Evolutionary conservation across 1,284 basidiomycete genomes (phyloP).

Genomic region (Cryptococcus maquisensis): DNA sequence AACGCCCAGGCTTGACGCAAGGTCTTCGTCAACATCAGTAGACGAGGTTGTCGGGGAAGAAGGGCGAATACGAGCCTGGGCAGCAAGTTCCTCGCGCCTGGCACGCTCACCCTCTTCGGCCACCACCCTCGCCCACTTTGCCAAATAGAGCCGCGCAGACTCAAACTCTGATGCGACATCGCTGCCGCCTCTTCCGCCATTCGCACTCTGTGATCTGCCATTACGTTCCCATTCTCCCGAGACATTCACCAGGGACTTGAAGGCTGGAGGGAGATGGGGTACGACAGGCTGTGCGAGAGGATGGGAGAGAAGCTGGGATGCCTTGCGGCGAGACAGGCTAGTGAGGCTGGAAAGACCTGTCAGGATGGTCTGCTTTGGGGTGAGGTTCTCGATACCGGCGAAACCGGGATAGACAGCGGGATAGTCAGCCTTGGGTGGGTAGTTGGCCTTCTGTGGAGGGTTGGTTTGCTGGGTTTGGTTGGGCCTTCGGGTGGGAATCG

Average conservation of each 20-base stretch:
- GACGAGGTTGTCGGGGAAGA: neutral
- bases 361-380: slow-evolving; percentile 50
- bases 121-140: slow-evolving; percentile 87
- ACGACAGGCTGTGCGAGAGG: slow-evolving; percentile 90
- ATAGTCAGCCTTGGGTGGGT: slow-evolving; percentile 48
- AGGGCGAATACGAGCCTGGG: slow-evolving; percentile 24
- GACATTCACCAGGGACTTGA: slow-evolving; percentile 75
- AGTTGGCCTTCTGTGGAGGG: slow-evolving; percentile 45
- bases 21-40: neutral
- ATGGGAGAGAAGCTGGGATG: slow-evolving; percentile 86
- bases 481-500: slow-evolving; percentile 10
- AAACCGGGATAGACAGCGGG: slow-evolving; percentile 48
- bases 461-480: neutral
- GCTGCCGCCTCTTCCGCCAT: slow-evolving; percentile 2
- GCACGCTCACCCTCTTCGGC: slow-evolving; percentile 92
- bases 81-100: slow-evolving; percentile 62
- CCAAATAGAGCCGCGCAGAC: slow-evolving; percentile 90
- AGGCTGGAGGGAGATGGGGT: slow-evolving; percentile 87
- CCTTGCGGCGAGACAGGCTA: slow-evolving; percentile 78
- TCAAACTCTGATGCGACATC: slow-evolving; percentile 70
- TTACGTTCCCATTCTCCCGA: slow-evolving; percentile 63
- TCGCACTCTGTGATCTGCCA: slow-evolving; percentile 50
- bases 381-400: slow-evolving; percentile 18
- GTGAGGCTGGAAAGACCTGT: slow-evolving; percentile 87
- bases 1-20: slow-evolving; percentile 68